A percentile compares a stretch with the other conserved stretches of the same genome.
Evolutionary conservation across 768 basidiomycete species (phyloP).

Genomic region (Nevesoporus exiguus): DNA sequence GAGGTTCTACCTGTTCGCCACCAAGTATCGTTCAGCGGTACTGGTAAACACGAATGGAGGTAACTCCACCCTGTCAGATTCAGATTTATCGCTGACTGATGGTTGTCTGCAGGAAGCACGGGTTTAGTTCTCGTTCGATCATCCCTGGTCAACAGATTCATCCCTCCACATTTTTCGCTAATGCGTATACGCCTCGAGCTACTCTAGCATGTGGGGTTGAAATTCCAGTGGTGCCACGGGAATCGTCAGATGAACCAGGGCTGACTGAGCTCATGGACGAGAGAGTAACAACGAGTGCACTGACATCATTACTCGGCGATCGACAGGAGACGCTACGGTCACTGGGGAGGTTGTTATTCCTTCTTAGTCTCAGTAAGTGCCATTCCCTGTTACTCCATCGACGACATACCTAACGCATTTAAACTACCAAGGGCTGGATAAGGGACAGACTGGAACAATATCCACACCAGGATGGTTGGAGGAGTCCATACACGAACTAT

Average conservation of each 20-base stretch:
- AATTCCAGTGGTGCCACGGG: not conserved
- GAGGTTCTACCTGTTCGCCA: slow-evolving; percentile 1
- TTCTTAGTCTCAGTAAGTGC: too few species aligned
- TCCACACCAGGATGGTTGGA: too few species aligned
- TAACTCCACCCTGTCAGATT: not conserved
- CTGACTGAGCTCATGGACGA: too few species aligned
- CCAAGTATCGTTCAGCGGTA: slow-evolving; percentile 10
- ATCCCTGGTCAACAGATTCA: slow-evolving; percentile 6
- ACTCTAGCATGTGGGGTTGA: not conserved
- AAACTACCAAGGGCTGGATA: too few species aligned
- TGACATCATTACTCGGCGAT: too few species aligned
- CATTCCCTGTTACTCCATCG: too few species aligned
- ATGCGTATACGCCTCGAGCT: slow-evolving; percentile 2
- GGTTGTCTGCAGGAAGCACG: not conserved
- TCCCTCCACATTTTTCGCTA: not conserved
- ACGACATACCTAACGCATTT: too few species aligned
- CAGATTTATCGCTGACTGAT: not conserved
- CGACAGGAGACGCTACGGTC: too few species aligned
- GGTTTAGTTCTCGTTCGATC: not conserved
- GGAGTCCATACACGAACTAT: too few species aligned
- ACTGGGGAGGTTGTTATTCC: too few species aligned
- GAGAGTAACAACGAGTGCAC: too few species aligned
- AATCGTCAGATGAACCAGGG: not conserved
- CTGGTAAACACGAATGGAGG: slow-evolving; percentile 5
- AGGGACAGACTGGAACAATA: too few species aligned